Percentiles rank a stretch among this genome's conserved stretches.
Evolutionary conservation across 257 asterid species (phyloP).

Genomic region (Apocynum venetum): DNA sequence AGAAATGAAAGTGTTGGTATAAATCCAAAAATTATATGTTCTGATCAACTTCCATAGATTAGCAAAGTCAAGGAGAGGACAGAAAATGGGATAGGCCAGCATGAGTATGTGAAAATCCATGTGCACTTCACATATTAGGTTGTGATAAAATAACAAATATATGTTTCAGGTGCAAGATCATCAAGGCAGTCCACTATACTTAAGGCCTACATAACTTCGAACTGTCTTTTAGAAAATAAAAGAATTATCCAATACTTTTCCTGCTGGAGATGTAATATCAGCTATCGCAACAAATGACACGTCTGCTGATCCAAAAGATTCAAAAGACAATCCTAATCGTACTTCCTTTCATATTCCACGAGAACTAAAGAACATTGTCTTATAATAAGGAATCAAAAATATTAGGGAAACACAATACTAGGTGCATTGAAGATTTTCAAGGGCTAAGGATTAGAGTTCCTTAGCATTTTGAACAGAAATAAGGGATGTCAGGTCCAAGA

Average conservation of each 20-base stretch:
- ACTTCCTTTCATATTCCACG: neutral
- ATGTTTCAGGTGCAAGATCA: neutral
- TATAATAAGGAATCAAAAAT: neutral
- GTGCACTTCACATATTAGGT: neutral
- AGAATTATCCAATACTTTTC: neutral
- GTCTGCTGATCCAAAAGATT: neutral
- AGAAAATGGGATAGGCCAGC: neutral
- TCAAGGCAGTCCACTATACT: neutral
- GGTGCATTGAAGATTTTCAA: neutral
- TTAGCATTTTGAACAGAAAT: neutral
- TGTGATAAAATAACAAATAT: neutral
- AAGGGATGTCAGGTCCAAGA: slow-evolving; percentile 2
- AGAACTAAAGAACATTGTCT: neutral
- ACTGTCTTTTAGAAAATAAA: neutral
- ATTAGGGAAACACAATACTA: no score
- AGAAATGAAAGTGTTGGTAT: no score
- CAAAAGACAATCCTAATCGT: neutral
- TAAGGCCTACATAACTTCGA: neutral
- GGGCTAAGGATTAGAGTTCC: neutral
- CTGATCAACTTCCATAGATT: neutral
- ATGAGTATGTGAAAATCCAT: neutral
- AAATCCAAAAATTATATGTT: no score
- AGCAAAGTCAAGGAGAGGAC: neutral
- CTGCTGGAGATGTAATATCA: no score
- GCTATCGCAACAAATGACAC: no score